Base-by-base conservation (phyloP, 2,329 filamentous ascomycete genomes). In the Trichoderma breve region DNA sequence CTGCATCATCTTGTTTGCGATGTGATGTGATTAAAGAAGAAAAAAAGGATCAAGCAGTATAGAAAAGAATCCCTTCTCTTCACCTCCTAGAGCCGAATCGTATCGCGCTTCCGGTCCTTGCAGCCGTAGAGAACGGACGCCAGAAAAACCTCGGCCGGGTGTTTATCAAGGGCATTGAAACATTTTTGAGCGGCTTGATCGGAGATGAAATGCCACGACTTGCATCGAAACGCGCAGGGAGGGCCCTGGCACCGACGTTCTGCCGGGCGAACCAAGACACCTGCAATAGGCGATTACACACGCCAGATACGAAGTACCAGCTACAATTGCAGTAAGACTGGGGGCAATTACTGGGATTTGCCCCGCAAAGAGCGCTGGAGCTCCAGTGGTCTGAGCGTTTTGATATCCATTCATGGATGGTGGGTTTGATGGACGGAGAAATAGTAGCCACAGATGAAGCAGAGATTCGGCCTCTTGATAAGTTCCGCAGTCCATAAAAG, bases 121-220 rank as follows among this genome's bases (percentile, higher is more conserved):
- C 53, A 62, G 47, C 53, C 15, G 32, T 63, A 68, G 47, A 36
- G 63, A 71, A 55, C 4, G 30, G 30, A 71, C 61, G 62, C 61
- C 62, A 66, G 62, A 71, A 60, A 60, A 51, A 53, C 57, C 36
- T 68, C 63, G 47, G 70, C 63, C 39, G 14, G 47, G 39, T 62
- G 55, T 53, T 58, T 53, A 24, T 53, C 34, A 26, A 43, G 36
- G 32, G 21, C 51, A 62, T 57, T 62, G 62, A 71, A 65, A 71
- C 60, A 60, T 43, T 71, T 60, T 66, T 6, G 58, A 57, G 28
- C 70, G 70, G 70, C 70, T 72, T 47, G 43, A 68, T 72, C 70
- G 70, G 70, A 72, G 47, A 72, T 72, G 70, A 72, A 68, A 68
- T 63, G 70, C 64, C 70, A 72, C 57, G 57, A 39, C 55, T 12